phyloP scores from a whole-genome alignment of 352 stramenopile genomes.

The Phytopythium sindhum region DNA sequence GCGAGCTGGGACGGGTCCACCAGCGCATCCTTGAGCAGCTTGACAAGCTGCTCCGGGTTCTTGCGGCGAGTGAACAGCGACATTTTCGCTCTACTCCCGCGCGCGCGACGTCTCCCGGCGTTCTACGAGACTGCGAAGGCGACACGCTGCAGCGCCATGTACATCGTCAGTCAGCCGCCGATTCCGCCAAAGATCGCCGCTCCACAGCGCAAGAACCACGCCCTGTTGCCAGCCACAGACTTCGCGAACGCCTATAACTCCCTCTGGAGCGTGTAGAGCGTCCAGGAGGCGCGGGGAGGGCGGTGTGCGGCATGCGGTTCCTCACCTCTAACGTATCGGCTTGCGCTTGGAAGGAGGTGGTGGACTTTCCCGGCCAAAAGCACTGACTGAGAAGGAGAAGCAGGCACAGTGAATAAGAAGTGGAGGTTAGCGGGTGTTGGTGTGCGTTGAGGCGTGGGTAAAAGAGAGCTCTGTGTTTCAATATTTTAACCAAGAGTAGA shows the following conservation, averaged over 20 bases:
- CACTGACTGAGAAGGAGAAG: background rate
- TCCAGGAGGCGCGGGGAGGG: background rate
- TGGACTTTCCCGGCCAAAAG: background rate
- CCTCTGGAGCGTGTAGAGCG: background rate
- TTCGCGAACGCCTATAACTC: background rate
- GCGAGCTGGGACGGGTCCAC: constrained; percentile 38
- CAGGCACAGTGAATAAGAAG: background rate
- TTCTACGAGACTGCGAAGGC: background rate
- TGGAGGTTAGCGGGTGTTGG: background rate
- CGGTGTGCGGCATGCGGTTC: background rate
- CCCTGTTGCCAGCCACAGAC: background rate
- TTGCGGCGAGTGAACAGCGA: constrained; percentile 76
- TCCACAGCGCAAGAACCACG: background rate
- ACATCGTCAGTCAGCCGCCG: background rate
- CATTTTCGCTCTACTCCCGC: constrained; percentile 20
- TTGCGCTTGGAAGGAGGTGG: background rate
- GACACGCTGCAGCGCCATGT: background rate
- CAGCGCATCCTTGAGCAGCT: constrained; percentile 75
- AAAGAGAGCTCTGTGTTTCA: background rate
- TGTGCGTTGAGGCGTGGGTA: background rate
- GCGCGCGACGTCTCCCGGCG: background rate
- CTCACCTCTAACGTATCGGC: background rate
- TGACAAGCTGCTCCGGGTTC: constrained; percentile 78
- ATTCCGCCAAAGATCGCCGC: background rate
- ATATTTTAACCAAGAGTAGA: background rate